A percentile compares a stretch with the other conserved stretches of the same genome.
These are phyloP conservation scores for Coriolopsis trogii DNA, from an alignment of 1,284 basidiomycete genomes.

Conservation along the genomic window DNA sequence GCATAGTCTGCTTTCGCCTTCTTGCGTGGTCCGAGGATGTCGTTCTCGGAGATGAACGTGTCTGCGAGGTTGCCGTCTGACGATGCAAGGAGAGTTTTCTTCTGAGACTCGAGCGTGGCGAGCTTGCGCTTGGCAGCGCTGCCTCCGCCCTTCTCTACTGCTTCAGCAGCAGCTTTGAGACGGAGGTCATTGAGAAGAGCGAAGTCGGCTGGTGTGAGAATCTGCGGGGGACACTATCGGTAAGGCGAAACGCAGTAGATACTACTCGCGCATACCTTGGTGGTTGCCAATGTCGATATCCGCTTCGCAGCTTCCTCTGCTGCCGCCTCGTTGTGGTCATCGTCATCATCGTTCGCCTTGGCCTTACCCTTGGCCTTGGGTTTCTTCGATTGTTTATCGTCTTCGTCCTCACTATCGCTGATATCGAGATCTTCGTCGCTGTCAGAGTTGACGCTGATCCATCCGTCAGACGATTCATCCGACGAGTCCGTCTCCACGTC, in stretches of 20 bases:
- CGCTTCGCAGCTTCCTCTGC: conserved; percentile 36
- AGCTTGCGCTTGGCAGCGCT: conserved; percentile 88
- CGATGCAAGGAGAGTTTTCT: conserved; percentile 49
- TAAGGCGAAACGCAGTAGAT: too few species aligned
- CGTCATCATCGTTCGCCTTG: conserved; percentile 21
- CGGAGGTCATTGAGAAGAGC: conserved; percentile 91
- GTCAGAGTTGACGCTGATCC: conserved; percentile 86
- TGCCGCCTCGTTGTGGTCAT: conserved; percentile 23
- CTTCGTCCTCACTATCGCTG: conserved; percentile 87
- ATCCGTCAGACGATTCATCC: conserved; percentile 76
- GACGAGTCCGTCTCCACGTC: conserved; percentile 68
- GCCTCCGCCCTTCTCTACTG: conserved; percentile 74
- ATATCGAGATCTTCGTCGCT: conserved; percentile 73
- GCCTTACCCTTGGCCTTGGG: conserved; percentile 34
- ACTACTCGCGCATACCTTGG: conserved; percentile 55
- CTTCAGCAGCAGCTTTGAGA: conserved; percentile 78
- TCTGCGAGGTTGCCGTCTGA: conserved; percentile 48
- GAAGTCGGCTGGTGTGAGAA: conserved; percentile 98
- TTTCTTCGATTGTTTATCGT: conserved; percentile 44
- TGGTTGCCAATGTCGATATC: conserved; percentile 72
- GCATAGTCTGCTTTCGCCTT: conserved; percentile 95
- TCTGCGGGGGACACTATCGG: conserved; percentile 49
- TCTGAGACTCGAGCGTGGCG: conserved; percentile 72
- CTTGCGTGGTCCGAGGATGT: conserved; percentile 94
- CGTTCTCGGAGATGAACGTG: conserved; percentile 84